These are phyloP conservation scores for Solanum chmielewskii DNA, from an alignment of 257 asterid genomes.

Conservation along the genomic window DNA sequence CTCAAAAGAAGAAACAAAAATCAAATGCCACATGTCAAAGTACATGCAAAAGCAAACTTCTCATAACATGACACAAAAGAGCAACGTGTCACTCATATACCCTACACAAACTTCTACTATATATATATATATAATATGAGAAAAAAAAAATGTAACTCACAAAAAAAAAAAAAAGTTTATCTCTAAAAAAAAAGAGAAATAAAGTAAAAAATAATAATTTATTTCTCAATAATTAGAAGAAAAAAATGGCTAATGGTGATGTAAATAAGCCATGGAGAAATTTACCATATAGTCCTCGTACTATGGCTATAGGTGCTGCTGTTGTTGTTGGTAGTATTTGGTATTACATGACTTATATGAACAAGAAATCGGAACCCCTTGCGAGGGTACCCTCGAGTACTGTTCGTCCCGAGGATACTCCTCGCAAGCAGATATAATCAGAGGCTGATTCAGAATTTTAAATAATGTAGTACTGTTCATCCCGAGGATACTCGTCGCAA, in stretches of 20 bases:
- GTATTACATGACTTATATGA: slow-evolving; percentile 23
- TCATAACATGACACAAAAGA: not conserved
- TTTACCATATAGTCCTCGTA: slow-evolving; percentile 31
- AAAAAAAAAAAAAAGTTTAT: not conserved
- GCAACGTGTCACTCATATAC: not conserved
- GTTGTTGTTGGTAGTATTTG: slow-evolving; percentile 26
- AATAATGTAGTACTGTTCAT: not conserved
- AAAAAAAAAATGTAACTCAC: fast-evolving
- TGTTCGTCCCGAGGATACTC: slow-evolving; percentile 32
- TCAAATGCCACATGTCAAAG: not conserved
- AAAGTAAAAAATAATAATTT: not conserved
- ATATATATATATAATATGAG: too few relatives aligned
- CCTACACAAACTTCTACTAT: not conserved
- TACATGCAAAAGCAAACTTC: not conserved
- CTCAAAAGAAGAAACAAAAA: not conserved
- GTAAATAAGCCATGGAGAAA: slow-evolving; percentile 12
- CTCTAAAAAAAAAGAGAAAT: not conserved
- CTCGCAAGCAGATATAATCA: slow-evolving; percentile 26
- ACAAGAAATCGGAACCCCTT: slow-evolving; percentile 12
- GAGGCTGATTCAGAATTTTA: not conserved
- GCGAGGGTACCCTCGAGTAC: slow-evolving; percentile 14
- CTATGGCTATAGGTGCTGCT: slow-evolving; percentile 32
- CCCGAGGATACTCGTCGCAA: too few relatives aligned
- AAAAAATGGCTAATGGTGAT: not conserved
- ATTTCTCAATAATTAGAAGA: not conserved